A percentile compares a stretch with the other conserved stretches of the same genome.
Conservation (phyloP, 441 rosid genomes). For the Pelargonium hybrid region DNA sequence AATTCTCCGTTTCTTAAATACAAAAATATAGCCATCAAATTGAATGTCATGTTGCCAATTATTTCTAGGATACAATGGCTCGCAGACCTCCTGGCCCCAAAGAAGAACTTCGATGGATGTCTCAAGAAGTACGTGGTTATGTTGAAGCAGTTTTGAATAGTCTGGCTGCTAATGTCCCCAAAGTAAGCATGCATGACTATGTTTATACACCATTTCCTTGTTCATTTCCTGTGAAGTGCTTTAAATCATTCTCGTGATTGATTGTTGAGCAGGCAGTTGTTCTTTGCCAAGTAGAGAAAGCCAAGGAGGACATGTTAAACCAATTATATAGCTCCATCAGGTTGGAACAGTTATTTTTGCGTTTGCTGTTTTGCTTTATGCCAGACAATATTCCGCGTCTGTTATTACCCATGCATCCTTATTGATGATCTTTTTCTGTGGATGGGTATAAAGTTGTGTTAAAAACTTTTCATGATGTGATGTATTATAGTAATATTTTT, state of each 20-base stretch:
- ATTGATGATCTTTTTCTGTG: neutral
- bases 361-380: neutral
- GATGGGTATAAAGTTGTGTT: neutral
- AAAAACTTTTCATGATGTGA: neutral
- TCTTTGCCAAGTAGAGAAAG: constrained; percentile 99
- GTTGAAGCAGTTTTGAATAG: constrained; percentile 99
- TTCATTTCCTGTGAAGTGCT: neutral
- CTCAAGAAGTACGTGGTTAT: constrained; percentile 99
- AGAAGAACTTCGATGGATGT: constrained; percentile 99
- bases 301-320: constrained; percentile 97
- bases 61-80: constrained; percentile 73
- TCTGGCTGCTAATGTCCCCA: constrained; percentile 98
- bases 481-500: neutral
- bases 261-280: constrained; percentile 77
- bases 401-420: neutral
- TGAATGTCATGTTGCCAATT: no score
- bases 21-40: no score
- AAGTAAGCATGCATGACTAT: constrained; percentile 33
- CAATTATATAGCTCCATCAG: constrained; percentile 89
- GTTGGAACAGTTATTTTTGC: constrained; percentile 26
- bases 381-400: neutral
- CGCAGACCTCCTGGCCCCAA: constrained; percentile 94
- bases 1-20: no score
- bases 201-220: neutral
- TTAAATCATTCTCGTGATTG: constrained; percentile 14